Evolutionary conservation across 805 yeast genomes (phyloP).

Genomic region (Kluyveromyces dobzhanskii): DNA sequence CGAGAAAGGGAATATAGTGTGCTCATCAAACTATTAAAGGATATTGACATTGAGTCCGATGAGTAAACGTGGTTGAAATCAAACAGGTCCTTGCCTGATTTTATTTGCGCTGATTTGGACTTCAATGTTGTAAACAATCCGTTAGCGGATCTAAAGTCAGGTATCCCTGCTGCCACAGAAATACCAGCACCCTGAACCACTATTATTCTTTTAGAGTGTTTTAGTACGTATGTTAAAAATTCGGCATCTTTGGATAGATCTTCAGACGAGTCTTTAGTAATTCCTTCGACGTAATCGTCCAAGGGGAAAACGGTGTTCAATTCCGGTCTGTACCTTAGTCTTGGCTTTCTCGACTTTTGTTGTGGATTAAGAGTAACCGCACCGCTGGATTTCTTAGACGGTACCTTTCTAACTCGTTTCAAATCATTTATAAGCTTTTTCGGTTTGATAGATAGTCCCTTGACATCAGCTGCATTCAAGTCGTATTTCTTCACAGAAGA

Average conservation of each 20-base stretch:
- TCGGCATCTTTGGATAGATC: constrained; percentile 29
- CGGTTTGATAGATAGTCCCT: constrained; percentile 11
- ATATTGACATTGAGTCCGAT: constrained; percentile 46
- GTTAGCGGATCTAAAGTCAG: constrained; percentile 72
- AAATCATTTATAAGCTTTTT: constrained; percentile 16
- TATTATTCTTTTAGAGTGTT: constrained; percentile 48
- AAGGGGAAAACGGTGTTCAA: constrained; percentile 38
- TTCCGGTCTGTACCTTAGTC: constrained; percentile 38
- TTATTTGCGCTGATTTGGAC: constrained; percentile 27
- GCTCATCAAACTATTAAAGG: constrained; percentile 69
- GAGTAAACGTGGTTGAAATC: constrained; percentile 67
- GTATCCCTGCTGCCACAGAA: constrained; percentile 86
- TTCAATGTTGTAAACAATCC: constrained; percentile 61
- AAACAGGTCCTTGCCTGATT: constrained; percentile 60
- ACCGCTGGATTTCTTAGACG: no score
- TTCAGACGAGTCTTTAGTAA: constrained; percentile 5
- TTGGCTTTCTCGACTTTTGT: constrained; percentile 32
- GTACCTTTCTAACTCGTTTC: constrained; percentile 3
- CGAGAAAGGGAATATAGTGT: constrained; percentile 48
- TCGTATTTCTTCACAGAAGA: constrained; percentile 5
- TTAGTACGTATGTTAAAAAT: constrained; percentile 44
- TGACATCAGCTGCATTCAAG: neutral
- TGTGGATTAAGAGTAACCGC: no score
- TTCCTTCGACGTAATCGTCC: constrained; percentile 15
- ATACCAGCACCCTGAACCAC: constrained; percentile 85